Evolutionary conservation across 441 rosid genomes (phyloP).

Genomic region (Pelargonium citronellum): DNA sequence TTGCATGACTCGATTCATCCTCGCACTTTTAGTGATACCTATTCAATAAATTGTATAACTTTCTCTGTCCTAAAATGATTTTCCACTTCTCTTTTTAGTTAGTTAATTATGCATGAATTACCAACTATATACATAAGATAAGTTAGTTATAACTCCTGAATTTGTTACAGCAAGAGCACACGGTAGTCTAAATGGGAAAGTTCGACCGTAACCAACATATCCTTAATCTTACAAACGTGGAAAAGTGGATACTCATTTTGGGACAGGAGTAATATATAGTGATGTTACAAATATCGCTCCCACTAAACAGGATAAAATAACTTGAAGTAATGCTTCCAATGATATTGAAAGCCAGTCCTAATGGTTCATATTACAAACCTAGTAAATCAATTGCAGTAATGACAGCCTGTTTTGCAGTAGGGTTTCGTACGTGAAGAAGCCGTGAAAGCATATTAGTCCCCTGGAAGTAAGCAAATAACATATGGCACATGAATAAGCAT

Average conservation of each 20-base stretch:
- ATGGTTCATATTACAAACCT: conserved; percentile 43
- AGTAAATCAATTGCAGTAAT: conserved; percentile 95
- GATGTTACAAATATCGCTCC: neutral
- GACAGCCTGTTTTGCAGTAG: conserved; percentile 96
- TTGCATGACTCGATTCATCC: neutral
- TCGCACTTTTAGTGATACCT: neutral
- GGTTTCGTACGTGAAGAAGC: conserved; percentile 93
- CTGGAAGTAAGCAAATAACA: conserved; percentile 41
- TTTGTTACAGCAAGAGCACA: no score
- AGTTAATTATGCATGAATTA: no score
- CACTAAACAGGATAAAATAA: no score
- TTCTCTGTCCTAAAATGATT: no score
- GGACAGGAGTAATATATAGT: neutral
- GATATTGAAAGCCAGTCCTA: neutral
- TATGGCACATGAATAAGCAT: conserved; percentile 4
- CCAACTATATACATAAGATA: no score
- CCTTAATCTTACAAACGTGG: no score
- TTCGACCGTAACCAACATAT: no score
- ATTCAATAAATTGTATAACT: neutral
- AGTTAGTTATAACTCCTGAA: no score
- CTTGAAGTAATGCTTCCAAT: neutral
- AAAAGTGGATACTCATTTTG: no score
- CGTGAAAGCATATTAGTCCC: conserved; percentile 99
- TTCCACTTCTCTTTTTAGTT: no score
- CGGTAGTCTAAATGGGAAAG: no score